Evolutionary conservation across 1,284 basidiomycete species (phyloP).

Genomic region (Puccinia coronata): DNA sequence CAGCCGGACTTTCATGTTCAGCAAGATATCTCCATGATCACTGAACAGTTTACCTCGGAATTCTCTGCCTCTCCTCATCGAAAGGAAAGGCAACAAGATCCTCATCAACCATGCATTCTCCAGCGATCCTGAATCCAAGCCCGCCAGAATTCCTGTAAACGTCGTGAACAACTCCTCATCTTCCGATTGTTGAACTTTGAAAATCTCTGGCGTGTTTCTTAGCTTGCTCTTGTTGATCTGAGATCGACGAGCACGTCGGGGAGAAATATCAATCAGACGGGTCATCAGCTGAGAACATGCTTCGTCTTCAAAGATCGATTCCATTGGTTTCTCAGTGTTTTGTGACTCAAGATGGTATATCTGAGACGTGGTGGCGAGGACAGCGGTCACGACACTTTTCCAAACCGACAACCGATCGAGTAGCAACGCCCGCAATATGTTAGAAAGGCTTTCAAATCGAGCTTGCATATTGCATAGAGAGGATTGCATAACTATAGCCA

Average conservation of each 20-base stretch:
- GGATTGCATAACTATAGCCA: too few species aligned
- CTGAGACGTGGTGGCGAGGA: constrained; percentile 40
- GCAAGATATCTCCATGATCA: constrained; percentile 39
- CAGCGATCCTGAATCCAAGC: constrained; percentile 34
- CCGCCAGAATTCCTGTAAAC: constrained; percentile 38
- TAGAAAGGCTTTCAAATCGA: constrained; percentile 9
- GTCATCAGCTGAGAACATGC: constrained; percentile 13
- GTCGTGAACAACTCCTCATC: constrained; percentile 35
- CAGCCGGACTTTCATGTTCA: not conserved
- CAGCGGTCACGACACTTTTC: constrained; percentile 12
- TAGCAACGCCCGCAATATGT: constrained; percentile 12
- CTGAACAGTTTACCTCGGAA: constrained; percentile 33
- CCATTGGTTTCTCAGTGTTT: not conserved
- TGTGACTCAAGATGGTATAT: not conserved
- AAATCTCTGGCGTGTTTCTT: not conserved
- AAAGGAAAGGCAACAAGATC: constrained; percentile 40
- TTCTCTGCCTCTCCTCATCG: constrained; percentile 29
- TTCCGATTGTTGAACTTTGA: constrained; percentile 21
- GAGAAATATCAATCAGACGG: constrained; percentile 28
- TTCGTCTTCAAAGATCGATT: constrained; percentile 46
- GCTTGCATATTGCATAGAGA: constrained; percentile 9
- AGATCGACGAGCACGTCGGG: not conserved
- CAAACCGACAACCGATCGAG: constrained; percentile 6
- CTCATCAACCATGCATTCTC: constrained; percentile 17
- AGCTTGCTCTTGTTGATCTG: not conserved